These are phyloP conservation scores for Chaetothyriales sp. DNA, from an alignment of 2,329 filamentous ascomycete species.

Conservation along the genomic window DNA sequence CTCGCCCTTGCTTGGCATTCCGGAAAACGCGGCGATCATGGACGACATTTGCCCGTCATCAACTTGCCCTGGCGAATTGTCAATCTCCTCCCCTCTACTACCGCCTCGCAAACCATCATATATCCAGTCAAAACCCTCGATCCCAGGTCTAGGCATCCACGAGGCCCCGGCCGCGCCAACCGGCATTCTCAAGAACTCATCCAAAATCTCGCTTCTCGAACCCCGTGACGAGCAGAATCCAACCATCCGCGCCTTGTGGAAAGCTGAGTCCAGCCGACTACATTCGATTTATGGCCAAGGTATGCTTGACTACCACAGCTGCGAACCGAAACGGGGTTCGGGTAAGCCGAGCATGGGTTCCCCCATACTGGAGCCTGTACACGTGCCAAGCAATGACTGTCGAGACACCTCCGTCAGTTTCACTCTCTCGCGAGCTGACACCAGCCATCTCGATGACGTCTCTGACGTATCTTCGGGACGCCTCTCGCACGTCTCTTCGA, in stretches of 20 bases:
- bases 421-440: neutral
- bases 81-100: neutral
- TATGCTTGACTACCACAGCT: neutral
- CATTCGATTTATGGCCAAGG: slow-evolving; percentile 14
- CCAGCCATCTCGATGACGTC: slow-evolving; percentile 8
- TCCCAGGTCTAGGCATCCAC: neutral
- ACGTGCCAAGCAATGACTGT: slow-evolving; percentile 1
- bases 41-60: neutral
- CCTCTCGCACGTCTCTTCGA: slow-evolving; percentile 13
- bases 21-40: neutral
- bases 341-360: neutral
- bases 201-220: slow-evolving; percentile 6
- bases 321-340: neutral
- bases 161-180: neutral
- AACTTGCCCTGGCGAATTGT: neutral
- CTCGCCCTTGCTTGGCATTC: neutral
- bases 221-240: slow-evolving; percentile 12
- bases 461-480: slow-evolving; percentile 15
- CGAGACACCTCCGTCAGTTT: neutral
- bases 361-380: slow-evolving; percentile 1
- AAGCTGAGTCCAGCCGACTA: slow-evolving; percentile 16
- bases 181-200: slow-evolving; percentile 1
- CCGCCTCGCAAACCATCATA: neutral
- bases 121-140: neutral
- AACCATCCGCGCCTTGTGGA: slow-evolving; percentile 17